Conservation (phyloP, 176 grass and related monocot genomes). For the Triticum monococcum region DNA sequence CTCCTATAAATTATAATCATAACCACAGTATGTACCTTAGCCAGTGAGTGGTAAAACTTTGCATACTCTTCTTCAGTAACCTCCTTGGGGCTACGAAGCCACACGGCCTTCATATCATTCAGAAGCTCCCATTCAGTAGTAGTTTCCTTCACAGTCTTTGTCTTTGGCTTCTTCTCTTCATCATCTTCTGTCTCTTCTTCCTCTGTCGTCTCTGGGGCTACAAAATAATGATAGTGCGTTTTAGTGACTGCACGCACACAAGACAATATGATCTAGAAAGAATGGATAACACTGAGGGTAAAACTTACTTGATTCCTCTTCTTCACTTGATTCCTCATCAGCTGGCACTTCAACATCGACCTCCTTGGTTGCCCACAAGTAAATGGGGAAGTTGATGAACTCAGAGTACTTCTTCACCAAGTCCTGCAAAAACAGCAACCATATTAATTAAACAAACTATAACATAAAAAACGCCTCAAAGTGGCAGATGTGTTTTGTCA, state of each 20-base stretch:
- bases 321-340: conserved; percentile 83
- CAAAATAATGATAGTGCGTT: conserved; percentile 16
- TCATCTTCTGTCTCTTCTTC: conserved; percentile 77
- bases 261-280: not conserved
- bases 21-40: conserved; percentile 51
- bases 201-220: conserved; percentile 58
- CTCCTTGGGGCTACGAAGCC: conserved; percentile 92
- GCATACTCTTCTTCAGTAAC: conserved; percentile 95
- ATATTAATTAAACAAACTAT: conserved; percentile 1
- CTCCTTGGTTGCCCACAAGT: conserved; percentile 97
- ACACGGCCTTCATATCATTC: conserved; percentile 97
- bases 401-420: conserved; percentile 96
- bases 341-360: conserved; percentile 92
- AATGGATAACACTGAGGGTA: not conserved
- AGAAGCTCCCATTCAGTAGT: conserved; percentile 84
- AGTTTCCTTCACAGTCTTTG: conserved; percentile 88
- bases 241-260: not conserved
- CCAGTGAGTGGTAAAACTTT: conserved; percentile 92
- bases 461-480: not conserved
- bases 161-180: conserved; percentile 90
- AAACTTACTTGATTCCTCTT: conserved; percentile 67
- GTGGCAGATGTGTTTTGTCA: not conserved
- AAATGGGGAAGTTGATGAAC: conserved; percentile 99
- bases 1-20: not conserved
- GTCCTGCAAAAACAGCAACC: conserved; percentile 50